These are phyloP conservation scores for Russula vinacea DNA, from an alignment of 768 basidiomycete genomes.

Conservation along the genomic window DNA sequence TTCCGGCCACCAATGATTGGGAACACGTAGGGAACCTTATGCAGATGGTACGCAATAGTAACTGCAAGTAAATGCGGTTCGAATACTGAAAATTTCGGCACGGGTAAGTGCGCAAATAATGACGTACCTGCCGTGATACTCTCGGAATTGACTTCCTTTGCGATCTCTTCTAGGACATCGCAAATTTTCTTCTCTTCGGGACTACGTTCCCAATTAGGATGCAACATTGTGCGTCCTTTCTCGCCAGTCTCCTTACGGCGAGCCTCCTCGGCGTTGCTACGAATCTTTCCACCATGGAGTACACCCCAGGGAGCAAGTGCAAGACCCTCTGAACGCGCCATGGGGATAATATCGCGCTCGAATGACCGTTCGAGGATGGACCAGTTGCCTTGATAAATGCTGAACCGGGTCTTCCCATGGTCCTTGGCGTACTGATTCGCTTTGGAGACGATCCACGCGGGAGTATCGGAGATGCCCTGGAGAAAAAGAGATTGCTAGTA, in stretches of 20 bases:
- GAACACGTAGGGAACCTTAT: slow-evolving; percentile 48
- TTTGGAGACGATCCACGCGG: slow-evolving; percentile 41
- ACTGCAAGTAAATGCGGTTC: slow-evolving; percentile 33
- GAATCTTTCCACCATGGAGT: slow-evolving; percentile 41
- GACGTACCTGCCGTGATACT: slow-evolving; percentile 31
- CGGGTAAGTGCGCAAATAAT: no score
- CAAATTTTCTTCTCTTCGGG: slow-evolving; percentile 38
- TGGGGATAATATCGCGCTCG: slow-evolving; percentile 43
- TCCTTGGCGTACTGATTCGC: slow-evolving; percentile 43
- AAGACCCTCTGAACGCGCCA: slow-evolving; percentile 38
- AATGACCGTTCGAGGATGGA: slow-evolving; percentile 39
- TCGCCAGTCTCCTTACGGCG: slow-evolving; percentile 35
- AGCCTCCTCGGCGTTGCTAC: slow-evolving; percentile 40
- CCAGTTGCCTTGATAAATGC: slow-evolving; percentile 40
- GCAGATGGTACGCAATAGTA: slow-evolving; percentile 48
- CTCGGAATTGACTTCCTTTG: slow-evolving; percentile 39
- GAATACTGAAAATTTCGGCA: background rate
- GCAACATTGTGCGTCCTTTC: slow-evolving; percentile 36
- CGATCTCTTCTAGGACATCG: slow-evolving; percentile 41
- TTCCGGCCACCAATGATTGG: slow-evolving; percentile 49
- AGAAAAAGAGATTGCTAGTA: background rate
- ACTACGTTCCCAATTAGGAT: slow-evolving; percentile 37
- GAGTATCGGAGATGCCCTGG: slow-evolving; percentile 32
- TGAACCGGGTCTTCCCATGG: slow-evolving; percentile 40
- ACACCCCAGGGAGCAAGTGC: slow-evolving; percentile 46